Evolutionary conservation across 2,329 filamentous ascomycete genomes (phyloP).

Genomic region (Phaeosphaeriaceae sp.): DNA sequence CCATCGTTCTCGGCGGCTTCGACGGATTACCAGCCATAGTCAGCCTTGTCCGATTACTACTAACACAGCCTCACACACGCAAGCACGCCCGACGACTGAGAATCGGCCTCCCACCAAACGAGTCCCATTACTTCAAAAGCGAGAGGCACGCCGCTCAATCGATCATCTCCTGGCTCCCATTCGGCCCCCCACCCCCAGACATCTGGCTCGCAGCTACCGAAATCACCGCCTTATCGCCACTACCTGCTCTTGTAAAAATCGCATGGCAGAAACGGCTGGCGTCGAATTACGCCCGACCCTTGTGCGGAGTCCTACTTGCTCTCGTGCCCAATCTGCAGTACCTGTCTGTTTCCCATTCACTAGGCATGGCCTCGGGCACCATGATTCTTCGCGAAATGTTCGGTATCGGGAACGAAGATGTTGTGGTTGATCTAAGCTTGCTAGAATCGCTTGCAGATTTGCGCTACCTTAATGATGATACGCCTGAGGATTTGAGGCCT

Average conservation of each 20-base stretch:
- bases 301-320: conserved; percentile 4
- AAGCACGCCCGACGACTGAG: background rate
- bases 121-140: background rate
- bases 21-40: conserved; percentile 1
- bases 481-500: background rate
- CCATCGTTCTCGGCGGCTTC: conserved; percentile 9
- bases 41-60: conserved; percentile 2
- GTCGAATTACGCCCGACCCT: background rate
- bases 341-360: conserved; percentile 1
- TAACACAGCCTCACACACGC: background rate
- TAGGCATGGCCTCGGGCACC: background rate
- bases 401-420: background rate
- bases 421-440: background rate
- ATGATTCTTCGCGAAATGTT: conserved; percentile 2
- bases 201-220: background rate
- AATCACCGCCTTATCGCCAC: background rate
- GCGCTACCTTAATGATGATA: conserved; percentile 3
- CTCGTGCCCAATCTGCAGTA: background rate
- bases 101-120: conserved; percentile 1
- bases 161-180: background rate
- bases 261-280: background rate
- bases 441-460: background rate
- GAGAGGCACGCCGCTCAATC: background rate
- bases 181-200: background rate
- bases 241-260: background rate